phyloP scores from a whole-genome alignment of 2,329 filamentous ascomycete genomes.

The Parascedosporium putredinis region DNA sequence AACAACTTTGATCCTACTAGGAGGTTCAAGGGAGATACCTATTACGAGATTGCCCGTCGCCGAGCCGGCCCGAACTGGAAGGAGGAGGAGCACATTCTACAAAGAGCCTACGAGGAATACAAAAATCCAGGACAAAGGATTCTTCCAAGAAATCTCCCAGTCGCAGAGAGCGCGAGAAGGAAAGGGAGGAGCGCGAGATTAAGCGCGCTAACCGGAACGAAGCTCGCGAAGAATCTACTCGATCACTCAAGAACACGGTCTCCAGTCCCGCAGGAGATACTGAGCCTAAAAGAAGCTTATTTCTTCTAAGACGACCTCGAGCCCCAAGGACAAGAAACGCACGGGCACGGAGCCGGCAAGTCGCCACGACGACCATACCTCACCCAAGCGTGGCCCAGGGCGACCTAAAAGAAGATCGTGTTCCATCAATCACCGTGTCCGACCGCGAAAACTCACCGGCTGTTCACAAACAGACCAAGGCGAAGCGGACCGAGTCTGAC shows the following conservation, averaged over 20 bases:
- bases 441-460: slow-evolving; percentile 44
- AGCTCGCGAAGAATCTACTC: slow-evolving; percentile 29
- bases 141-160: slow-evolving; percentile 40
- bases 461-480: slow-evolving; percentile 36
- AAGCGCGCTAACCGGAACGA: slow-evolving; percentile 33
- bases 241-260: slow-evolving; percentile 33
- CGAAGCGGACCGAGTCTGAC: slow-evolving; percentile 45
- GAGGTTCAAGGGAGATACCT: slow-evolving; percentile 65
- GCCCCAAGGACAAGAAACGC: slow-evolving; percentile 39
- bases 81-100: slow-evolving; percentile 73
- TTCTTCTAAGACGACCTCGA: slow-evolving; percentile 23
- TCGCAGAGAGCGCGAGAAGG: slow-evolving; percentile 29
- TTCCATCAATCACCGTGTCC: slow-evolving; percentile 35
- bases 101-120: slow-evolving; percentile 60
- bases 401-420: slow-evolving; percentile 44
- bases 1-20: slow-evolving; percentile 73
- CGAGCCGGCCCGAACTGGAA: slow-evolving; percentile 82
- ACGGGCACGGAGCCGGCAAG: slow-evolving; percentile 29
- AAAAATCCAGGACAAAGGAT: slow-evolving; percentile 39
- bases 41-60: slow-evolving; percentile 76
- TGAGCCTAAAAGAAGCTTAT: slow-evolving; percentile 31
- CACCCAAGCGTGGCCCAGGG: slow-evolving; percentile 39
- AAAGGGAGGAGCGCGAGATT: slow-evolving; percentile 28
- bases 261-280: slow-evolving; percentile 38
- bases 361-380: slow-evolving; percentile 31